Evolutionary conservation across 345 rosid genomes (phyloP).

Genomic region (Iberis pinnata): DNA sequence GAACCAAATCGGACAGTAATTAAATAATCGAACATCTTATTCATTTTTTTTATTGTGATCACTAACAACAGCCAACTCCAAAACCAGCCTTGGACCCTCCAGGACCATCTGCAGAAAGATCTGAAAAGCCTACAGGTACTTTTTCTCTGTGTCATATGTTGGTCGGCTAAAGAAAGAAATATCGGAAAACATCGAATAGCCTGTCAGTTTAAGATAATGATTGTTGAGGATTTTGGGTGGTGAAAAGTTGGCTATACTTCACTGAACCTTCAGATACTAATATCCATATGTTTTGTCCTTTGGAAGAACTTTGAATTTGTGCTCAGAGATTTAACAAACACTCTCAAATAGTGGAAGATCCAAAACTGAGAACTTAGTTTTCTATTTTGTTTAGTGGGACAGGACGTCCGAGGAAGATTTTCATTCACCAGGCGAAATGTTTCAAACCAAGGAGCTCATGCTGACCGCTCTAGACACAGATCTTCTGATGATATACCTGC

Average conservation of each 20-base stretch:
- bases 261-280: no score
- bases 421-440: slow-evolving; percentile 61
- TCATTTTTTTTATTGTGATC: not conserved
- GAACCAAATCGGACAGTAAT: not conserved
- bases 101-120: slow-evolving; percentile 64
- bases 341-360: not conserved
- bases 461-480: slow-evolving; percentile 39
- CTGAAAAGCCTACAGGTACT: slow-evolving; percentile 67
- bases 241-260: no score
- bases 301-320: no score
- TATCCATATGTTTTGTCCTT: no score
- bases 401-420: slow-evolving; percentile 70
- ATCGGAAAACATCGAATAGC: not conserved
- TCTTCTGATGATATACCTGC: slow-evolving; percentile 44
- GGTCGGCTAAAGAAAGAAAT: not conserved
- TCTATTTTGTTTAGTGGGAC: slow-evolving; percentile 45
- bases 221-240: no score
- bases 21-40: not conserved
- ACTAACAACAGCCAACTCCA: slow-evolving; percentile 37
- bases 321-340: no score
- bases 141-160: slow-evolving; percentile 17
- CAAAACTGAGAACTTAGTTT: slow-evolving; percentile 5
- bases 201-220: no score
- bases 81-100: slow-evolving; percentile 54
- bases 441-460: slow-evolving; percentile 42